Conservation (phyloP, 2,329 filamentous ascomycete genomes). For the Alternaria dauci region DNA sequence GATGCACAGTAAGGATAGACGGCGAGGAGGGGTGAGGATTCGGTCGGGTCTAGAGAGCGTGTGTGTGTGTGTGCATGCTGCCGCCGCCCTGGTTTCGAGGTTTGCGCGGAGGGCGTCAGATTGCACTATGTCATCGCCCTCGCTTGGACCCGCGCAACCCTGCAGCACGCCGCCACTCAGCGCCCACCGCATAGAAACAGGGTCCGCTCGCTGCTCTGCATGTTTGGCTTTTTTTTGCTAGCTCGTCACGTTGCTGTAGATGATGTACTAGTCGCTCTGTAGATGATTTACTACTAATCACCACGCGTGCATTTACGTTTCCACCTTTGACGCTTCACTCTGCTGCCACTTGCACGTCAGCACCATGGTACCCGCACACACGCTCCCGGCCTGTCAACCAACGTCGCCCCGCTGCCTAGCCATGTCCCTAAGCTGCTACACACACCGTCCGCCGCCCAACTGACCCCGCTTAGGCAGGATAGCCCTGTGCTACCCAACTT, state of each 20-base stretch:
- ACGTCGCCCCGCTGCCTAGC: slow-evolving; percentile 16
- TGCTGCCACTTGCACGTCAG: slow-evolving; percentile 6
- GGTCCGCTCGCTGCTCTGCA: slow-evolving; percentile 1
- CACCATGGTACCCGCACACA: slow-evolving; percentile 2
- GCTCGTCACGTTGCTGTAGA: no score
- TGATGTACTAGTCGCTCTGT: no score
- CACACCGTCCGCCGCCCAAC: slow-evolving; percentile 16
- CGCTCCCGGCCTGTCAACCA: slow-evolving; percentile 17
- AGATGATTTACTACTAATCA: background rate
- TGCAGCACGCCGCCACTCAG: slow-evolving; percentile 4
- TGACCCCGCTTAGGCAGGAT: slow-evolving; percentile 19
- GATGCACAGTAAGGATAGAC: slow-evolving; percentile 7
- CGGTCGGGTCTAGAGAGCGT: slow-evolving; percentile 1
- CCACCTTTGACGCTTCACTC: slow-evolving; percentile 12
- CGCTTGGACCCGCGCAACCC: slow-evolving; percentile 16
- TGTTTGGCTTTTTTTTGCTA: background rate
- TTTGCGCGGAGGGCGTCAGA: slow-evolving; percentile 14
- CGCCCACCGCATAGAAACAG: slow-evolving; percentile 4
- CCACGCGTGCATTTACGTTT: background rate
- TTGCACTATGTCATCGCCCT: slow-evolving; percentile 22
- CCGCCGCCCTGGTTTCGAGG: slow-evolving; percentile 12
- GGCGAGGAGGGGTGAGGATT: slow-evolving; percentile 5
- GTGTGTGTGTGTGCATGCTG: background rate
- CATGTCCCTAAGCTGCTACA: slow-evolving; percentile 15
- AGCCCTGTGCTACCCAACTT: slow-evolving; percentile 25